Evolutionary conservation across 1,139 yeast genomes (phyloP).

Genomic region (Pichia sp.): DNA sequence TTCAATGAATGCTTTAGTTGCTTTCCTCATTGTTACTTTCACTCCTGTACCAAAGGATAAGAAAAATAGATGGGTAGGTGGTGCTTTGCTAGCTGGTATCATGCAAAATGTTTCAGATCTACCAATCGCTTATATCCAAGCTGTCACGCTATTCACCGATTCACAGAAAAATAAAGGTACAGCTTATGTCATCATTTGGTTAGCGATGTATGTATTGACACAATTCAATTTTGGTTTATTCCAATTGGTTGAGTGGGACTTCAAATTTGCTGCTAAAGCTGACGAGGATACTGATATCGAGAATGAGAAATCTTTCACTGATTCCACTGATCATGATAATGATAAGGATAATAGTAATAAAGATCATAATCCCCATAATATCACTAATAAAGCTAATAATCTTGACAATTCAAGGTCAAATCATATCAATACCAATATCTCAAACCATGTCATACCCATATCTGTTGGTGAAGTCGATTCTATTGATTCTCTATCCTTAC

Average conservation of each 20-base stretch:
- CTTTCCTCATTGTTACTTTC: constrained; percentile 29
- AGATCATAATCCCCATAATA: neutral
- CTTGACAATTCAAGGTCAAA: too few species aligned
- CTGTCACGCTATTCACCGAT: constrained; percentile 52
- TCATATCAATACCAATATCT: too few species aligned
- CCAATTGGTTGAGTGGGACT: constrained; percentile 64
- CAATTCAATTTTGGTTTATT: constrained; percentile 76
- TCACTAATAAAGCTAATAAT: neutral
- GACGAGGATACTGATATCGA: neutral
- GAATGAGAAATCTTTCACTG: constrained; percentile 1
- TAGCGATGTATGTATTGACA: constrained; percentile 63
- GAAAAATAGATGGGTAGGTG: constrained; percentile 45
- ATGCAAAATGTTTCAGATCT: constrained; percentile 57
- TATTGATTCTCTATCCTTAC: neutral
- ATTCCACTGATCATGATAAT: too few species aligned
- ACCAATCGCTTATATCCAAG: constrained; percentile 56
- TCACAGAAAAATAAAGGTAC: constrained; percentile 70
- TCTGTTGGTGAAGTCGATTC: neutral
- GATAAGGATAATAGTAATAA: neutral
- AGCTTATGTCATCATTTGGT: constrained; percentile 79
- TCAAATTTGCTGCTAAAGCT: constrained; percentile 26
- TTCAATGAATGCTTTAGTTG: constrained; percentile 30
- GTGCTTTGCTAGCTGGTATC: constrained; percentile 47
- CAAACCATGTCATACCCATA: too few species aligned
- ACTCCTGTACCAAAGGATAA: constrained; percentile 38